Base-by-base conservation (phyloP, 768 basidiomycete genomes). In the Lactifluus echinatus region DNA sequence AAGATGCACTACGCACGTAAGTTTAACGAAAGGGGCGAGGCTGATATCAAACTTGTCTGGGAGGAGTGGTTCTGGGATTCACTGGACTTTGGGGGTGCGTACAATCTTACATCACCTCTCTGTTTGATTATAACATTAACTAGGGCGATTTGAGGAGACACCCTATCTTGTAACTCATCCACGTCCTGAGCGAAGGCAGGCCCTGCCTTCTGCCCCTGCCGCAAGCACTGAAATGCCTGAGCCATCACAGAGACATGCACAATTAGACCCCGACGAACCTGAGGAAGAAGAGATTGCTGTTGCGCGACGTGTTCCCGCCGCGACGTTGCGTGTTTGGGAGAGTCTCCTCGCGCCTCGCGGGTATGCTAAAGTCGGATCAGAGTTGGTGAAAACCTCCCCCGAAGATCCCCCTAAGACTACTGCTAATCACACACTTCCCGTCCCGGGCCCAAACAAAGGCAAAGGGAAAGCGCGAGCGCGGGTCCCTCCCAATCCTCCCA, bases 51-150 rank as follows among this genome's bases (percentile, higher is more conserved):
- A 49, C 73, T 94, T 2, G 82, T 96, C 1, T 95, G 93, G 88
- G 92, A 94, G 66, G 93, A 95, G 60, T 97, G 94, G 94, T 87
- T 96, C 55, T 94, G 91, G 91, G 93, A 96, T 65, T 94, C 80
- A 26, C 65, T 94, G 2, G 82, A 84, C 40, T 89, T 82, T 66
- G 82, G 83, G 57, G 90, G 87, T 74, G 60, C 47, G 69, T 67
- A 15, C n/a, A 11, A 40, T 24, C 10, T n/a, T 21, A 17, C 28
- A 17, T 17, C 21, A 19, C 23, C 31, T 17, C 19, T 15, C 10
- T 45, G 21, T 40, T 23, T 29, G 40, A 40, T 36, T 56, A 31
- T 33, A 28, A 46, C 24, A 33, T 47, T 56, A n/a, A 0, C 15
- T 21, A 63, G 63, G 63, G 24, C 47, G 60, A 4, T 63, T 63